Evolutionary conservation across 2,329 filamentous ascomycete genomes (phyloP).

Genomic region (Fusarium buharicum): DNA sequence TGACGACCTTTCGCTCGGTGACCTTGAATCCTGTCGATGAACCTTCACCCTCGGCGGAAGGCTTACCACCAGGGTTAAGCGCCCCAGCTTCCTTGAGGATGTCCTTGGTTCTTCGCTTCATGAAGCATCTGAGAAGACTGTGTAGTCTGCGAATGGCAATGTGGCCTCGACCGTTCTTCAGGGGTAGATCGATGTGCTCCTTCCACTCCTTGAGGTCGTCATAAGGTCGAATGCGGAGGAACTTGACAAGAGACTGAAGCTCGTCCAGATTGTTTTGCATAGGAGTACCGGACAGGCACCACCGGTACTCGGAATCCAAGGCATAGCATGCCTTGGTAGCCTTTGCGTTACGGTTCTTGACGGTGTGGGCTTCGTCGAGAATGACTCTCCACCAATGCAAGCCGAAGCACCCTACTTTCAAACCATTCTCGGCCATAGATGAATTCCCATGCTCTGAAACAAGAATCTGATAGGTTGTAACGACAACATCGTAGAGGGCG

Average conservation of each 20-base stretch:
- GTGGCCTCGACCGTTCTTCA: conserved; percentile 90
- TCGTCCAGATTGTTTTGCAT: conserved; percentile 99
- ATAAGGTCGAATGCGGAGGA: conserved; percentile 91
- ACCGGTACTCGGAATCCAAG: conserved; percentile 85
- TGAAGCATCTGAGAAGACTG: conserved; percentile 87
- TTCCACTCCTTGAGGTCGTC: conserved; percentile 89
- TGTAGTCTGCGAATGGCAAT: conserved; percentile 89
- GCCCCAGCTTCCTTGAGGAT: conserved; percentile 91
- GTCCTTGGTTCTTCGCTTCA: conserved; percentile 98
- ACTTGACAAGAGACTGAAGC: conserved; percentile 91
- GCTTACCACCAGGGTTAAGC: conserved; percentile 78
- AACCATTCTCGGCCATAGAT: conserved; percentile 66
- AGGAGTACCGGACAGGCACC: conserved; percentile 95
- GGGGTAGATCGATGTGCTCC: conserved; percentile 85
- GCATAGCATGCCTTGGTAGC: conserved; percentile 92
- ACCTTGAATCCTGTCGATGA: conserved; percentile 83
- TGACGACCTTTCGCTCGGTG: conserved; percentile 88
- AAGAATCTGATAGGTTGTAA: conserved; percentile 96
- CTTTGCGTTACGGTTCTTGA: conserved; percentile 98
- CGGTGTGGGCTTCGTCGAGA: conserved; percentile 95
- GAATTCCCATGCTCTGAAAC: conserved; percentile 87
- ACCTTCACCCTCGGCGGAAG: conserved; percentile 58
- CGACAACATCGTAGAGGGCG: conserved; percentile 89
- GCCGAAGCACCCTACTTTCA: conserved; percentile 86
- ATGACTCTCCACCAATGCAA: conserved; percentile 96